Base-by-base conservation (phyloP, 495 filamentous ascomycete genomes). In the Aspergillus nanangensis region DNA sequence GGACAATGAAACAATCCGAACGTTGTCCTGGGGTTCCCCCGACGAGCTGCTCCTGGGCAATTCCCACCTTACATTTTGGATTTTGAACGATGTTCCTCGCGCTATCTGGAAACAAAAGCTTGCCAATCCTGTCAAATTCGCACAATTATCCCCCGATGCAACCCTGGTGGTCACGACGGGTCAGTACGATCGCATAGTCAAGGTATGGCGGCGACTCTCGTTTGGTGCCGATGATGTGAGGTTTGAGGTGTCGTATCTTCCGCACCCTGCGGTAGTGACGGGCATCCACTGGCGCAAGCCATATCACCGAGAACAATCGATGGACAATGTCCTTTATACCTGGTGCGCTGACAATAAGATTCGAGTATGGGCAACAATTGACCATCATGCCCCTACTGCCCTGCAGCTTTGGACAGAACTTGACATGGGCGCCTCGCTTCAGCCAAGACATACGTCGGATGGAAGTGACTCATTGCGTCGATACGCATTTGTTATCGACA, bases 251-350 rank as follows among this genome's bases (percentile, higher is more conserved):
- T 80, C 82, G 4, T 99, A 99, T 65, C 79, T 99, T 1, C 69
- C 83, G 10, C 93, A 99, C 64, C 90, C 90, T 1, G 70, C 76
- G 38, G 69, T 84, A 0, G 80, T 99, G 22, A 95, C 87, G 8
- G 80, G 77, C 44, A 71, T 96, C 50, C 84, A 93, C 54, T 99
- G 93, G 93, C 80, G 90, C 23, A 74, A 75, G 41, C 86, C 88
- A 3, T 78, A 76, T 38, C 80, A 91, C 57, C 70, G 77, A 24
- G 88, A 88, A 20, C 87, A 95, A 57, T 83, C 80, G 5, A 79
- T 86, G 32, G 89, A 92, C 31, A 90, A 94, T 65, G 86, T 94
- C 2, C 75, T 99, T n/a, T 97, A 93, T 58, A 95, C 94, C 0
- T 80, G 93, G 45, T 94, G 90, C 57, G 78, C 77, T n/a, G 94